phyloP scores from a whole-genome alignment of 805 yeast species.

The Suhomyces sp. region DNA sequence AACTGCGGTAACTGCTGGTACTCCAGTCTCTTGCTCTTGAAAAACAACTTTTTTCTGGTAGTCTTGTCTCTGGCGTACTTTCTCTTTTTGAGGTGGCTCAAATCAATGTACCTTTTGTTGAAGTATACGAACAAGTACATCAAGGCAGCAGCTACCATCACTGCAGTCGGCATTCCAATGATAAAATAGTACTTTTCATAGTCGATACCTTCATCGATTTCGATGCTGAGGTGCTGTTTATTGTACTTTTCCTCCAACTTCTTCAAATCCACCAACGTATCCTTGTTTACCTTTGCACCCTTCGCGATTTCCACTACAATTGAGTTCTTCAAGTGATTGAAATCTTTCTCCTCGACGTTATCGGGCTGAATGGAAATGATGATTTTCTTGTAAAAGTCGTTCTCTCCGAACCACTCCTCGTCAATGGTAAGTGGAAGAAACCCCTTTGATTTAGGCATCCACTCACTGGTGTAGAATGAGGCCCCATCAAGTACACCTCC shows the following conservation, averaged over 20 bases:
- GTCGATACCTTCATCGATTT: conserved; percentile 47
- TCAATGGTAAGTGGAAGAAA: conserved; percentile 57
- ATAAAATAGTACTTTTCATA: conserved; percentile 58
- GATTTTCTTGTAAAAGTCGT: conserved; percentile 52
- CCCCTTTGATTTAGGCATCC: conserved; percentile 65
- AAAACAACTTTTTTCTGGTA: conserved; percentile 29
- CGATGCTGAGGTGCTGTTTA: conserved; percentile 31
- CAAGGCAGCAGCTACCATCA: conserved; percentile 53
- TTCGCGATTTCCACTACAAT: conserved; percentile 46
- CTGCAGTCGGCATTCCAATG: conserved; percentile 66
- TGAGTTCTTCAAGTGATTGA: conserved; percentile 45
- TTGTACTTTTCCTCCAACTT: conserved; percentile 31
- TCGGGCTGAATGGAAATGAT: conserved; percentile 75
- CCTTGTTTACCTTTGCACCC: conserved; percentile 54
- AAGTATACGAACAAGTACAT: conserved; percentile 63
- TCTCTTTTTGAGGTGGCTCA: conserved; percentile 35
- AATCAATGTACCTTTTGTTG: conserved; percentile 46
- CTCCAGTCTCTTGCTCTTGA: conserved; percentile 19
- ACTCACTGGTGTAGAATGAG: conserved; percentile 67
- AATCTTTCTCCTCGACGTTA: conserved; percentile 61
- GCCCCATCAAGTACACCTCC: conserved; percentile 33
- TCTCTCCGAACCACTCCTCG: conserved; percentile 57
- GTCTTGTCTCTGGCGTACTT: conserved; percentile 24
- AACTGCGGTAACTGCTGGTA: conserved; percentile 36
- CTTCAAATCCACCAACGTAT: conserved; percentile 42